Conservation (phyloP, 108 stramenopile species). For the Hondaea fermentalgiana region DNA sequence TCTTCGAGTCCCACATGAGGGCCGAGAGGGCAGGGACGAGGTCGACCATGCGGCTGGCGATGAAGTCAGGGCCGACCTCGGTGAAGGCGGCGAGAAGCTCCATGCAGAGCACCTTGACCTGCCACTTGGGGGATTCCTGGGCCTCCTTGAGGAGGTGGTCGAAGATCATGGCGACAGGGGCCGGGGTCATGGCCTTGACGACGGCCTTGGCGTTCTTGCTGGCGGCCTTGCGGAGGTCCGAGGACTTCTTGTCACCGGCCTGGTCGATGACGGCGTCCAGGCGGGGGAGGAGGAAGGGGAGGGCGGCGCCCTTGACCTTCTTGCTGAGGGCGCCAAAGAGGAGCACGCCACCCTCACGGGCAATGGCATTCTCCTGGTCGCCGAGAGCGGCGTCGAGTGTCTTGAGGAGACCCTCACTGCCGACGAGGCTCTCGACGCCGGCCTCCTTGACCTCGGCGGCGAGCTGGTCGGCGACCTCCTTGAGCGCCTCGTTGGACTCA, state of each 20-base stretch:
- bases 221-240: background rate
- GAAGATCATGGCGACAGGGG: conserved; percentile 55
- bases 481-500: background rate
- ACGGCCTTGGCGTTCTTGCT: background rate
- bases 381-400: background rate
- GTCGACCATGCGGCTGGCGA: conserved; percentile 73
- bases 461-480: conserved; percentile 15
- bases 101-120: conserved; percentile 66
- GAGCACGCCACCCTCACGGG: background rate
- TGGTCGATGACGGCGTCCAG: background rate
- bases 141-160: conserved; percentile 65
- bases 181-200: conserved; percentile 27
- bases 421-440: background rate
- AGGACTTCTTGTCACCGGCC: conserved; percentile 2
- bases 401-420: background rate
- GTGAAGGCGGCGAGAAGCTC: conserved; percentile 62
- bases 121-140: conserved; percentile 77
- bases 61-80: conserved; percentile 63
- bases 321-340: background rate
- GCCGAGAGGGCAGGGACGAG: conserved; percentile 86
- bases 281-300: background rate
- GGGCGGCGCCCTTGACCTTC: conserved; percentile 13
- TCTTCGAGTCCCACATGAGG: conserved; percentile 96
- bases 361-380: background rate
- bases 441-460: background rate